phyloP scores from a whole-genome alignment of 768 basidiomycete species.

The Lanmaoa pseudosensibilis region DNA sequence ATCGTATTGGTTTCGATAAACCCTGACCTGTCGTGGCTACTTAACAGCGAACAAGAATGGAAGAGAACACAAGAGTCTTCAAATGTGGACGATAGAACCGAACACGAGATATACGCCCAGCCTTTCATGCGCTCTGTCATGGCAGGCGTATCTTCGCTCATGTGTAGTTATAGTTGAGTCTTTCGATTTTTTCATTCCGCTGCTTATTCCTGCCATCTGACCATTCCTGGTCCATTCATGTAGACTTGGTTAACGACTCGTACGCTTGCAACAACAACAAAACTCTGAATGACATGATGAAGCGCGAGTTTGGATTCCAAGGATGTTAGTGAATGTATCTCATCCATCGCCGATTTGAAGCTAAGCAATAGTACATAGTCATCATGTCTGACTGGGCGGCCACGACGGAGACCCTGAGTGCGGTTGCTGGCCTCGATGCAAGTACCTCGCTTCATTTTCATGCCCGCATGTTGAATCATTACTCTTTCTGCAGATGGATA shows the following conservation, averaged over 20 bases:
- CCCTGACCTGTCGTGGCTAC: not conserved
- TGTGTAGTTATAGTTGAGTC: not conserved
- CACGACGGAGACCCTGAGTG: not conserved
- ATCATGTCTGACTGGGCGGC: not conserved
- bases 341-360: not conserved
- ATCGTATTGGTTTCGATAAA: not conserved
- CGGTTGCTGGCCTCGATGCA: not conserved
- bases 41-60: not conserved
- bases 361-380: not conserved
- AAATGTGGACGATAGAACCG: not conserved
- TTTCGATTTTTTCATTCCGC: not conserved
- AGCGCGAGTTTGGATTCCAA: not conserved
- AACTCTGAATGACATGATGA: not conserved
- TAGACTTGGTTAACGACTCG: not conserved
- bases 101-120: not conserved
- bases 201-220: not conserved
- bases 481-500: not conserved
- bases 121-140: not conserved
- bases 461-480: not conserved
- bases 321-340: not conserved
- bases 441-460: not conserved
- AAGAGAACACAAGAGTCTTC: not conserved
- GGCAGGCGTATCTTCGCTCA: not conserved
- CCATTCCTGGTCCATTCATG: not conserved
- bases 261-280: not conserved